These are phyloP conservation scores for Trametes maxima DNA, from an alignment of 768 basidiomycete genomes.

Conservation along the genomic window DNA sequence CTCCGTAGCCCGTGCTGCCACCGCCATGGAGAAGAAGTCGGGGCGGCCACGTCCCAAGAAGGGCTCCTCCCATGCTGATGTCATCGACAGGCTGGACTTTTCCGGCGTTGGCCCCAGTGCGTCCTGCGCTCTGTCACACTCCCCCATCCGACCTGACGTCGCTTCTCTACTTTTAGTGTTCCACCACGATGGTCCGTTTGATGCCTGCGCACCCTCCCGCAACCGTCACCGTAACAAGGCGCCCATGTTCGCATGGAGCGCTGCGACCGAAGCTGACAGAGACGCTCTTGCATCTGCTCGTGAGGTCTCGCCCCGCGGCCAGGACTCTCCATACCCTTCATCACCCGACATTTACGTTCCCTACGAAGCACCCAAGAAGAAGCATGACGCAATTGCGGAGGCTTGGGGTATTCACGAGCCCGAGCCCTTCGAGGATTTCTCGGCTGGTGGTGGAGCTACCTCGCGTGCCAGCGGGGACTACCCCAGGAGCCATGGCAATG, in stretches of 20 bases:
- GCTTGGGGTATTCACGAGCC: slow-evolving; percentile 94
- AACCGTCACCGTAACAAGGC: slow-evolving; percentile 80
- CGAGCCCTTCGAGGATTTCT: slow-evolving; percentile 89
- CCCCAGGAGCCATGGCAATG: slow-evolving; percentile 54
- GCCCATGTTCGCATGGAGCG: slow-evolving; percentile 79
- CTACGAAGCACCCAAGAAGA: slow-evolving; percentile 74
- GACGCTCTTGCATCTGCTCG: slow-evolving; percentile 36
- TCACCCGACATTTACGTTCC: slow-evolving; percentile 41
- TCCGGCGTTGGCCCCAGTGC: slow-evolving; percentile 82
- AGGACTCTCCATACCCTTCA: slow-evolving; percentile 51
- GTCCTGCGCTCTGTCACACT: slow-evolving; percentile 36
- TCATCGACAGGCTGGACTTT: slow-evolving; percentile 87
- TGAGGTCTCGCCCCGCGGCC: slow-evolving; percentile 27
- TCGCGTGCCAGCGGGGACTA: slow-evolving; percentile 38
- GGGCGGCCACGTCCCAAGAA: slow-evolving; percentile 56
- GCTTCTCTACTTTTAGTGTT: slow-evolving; percentile 58
- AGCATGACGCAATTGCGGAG: slow-evolving; percentile 86
- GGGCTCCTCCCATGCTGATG: slow-evolving; percentile 81
- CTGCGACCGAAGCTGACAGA: slow-evolving; percentile 43
- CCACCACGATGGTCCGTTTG: slow-evolving; percentile 91
- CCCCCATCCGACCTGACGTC: slow-evolving; percentile 4
- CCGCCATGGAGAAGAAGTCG: slow-evolving; percentile 50
- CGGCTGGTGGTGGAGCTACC: slow-evolving; percentile 68
- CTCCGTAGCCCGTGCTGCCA: slow-evolving; percentile 42
- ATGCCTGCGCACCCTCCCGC: slow-evolving; percentile 88